Conservation (phyloP, 179 eudicot genomes). For the Camellia oleifera region DNA sequence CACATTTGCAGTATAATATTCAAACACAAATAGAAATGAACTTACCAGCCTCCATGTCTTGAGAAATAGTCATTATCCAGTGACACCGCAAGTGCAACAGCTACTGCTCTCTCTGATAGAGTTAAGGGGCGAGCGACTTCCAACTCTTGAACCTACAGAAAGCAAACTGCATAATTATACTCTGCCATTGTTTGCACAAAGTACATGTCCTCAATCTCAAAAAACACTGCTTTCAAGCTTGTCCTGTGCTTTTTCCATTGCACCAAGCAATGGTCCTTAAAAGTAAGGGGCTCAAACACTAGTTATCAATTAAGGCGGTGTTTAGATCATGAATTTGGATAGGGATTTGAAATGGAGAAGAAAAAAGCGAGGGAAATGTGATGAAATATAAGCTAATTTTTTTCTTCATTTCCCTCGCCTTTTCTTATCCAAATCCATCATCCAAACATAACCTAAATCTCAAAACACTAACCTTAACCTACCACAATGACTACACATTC, state of each 20-base stretch:
- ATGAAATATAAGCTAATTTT: too few relatives aligned
- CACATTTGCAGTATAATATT: neutral
- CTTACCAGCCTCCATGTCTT: conserved; percentile 93
- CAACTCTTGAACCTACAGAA: conserved; percentile 63
- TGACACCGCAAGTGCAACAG: conserved; percentile 92
- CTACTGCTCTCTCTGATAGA: conserved; percentile 88
- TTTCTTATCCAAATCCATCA: too few relatives aligned
- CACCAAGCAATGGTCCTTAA: neutral
- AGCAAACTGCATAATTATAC: conserved; percentile 11
- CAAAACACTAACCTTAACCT: neutral
- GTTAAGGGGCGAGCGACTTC: conserved; percentile 79
- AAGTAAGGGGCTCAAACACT: neutral
- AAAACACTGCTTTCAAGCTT: neutral
- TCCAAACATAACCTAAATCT: conserved; percentile 6
- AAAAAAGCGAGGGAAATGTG: too few relatives aligned
- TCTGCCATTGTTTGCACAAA: neutral
- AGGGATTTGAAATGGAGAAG: too few relatives aligned
- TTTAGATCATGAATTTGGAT: too few relatives aligned
- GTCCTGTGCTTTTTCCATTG: neutral
- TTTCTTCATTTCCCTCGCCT: too few relatives aligned
- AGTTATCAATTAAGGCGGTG: too few relatives aligned
- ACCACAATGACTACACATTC: neutral
- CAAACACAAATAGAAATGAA: conserved; percentile 7
- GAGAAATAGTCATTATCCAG: conserved; percentile 95
- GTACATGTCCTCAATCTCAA: neutral